Base-by-base conservation (phyloP, 257 asterid genomes). In the Solanum paucissectum region DNA sequence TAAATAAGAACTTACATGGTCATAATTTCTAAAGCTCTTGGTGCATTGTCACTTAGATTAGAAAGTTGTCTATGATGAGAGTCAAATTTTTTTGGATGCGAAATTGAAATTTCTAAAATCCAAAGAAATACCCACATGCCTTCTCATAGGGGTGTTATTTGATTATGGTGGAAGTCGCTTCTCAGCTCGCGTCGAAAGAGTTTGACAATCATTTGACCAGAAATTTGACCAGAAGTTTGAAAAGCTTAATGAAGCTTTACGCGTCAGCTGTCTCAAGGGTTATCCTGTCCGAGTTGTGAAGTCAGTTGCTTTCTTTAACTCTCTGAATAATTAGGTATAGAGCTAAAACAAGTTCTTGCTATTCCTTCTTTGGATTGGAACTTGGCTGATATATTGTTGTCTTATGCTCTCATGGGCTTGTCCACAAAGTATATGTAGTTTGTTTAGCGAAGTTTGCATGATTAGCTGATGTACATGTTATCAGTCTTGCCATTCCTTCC, bases 261-360 rank as follows among this genome's bases (percentile, higher is more conserved):
- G 98, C 20, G 88, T 94, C 87, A 96, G 99, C 88, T 96, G 99
- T 91, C 90, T 87, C 49, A 90, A 92, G 58, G 98, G 98, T 52
- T 95, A 96, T 93, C 98, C 98, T 62, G 96, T 96, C 76, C 98
- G 99, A 68, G 99, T 96, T 87, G 99, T 96, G 84, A 94, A 98
- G 99, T 96, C 88, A 92, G 90, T 90, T 86, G 55, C 38, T 68
- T 27, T 83, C 4, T 75, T 32, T n/a, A 32, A 58, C 49, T 58
- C 29, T 75, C 34, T 55, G 87, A 71, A 64, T 81, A 27, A 46
- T 44, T 16, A 3, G 14, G 68, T 81, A 29, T 60, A 79, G 7
- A 79, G 34, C 85, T 81, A 38, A 29, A 46, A 16, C 20, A 9
- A 44, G 83, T 27, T 79, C 66, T 81, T 81, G 29, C 29, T 81